phyloP scores from a whole-genome alignment of 495 filamentous ascomycete species.

The Penicillium paxilli region DNA sequence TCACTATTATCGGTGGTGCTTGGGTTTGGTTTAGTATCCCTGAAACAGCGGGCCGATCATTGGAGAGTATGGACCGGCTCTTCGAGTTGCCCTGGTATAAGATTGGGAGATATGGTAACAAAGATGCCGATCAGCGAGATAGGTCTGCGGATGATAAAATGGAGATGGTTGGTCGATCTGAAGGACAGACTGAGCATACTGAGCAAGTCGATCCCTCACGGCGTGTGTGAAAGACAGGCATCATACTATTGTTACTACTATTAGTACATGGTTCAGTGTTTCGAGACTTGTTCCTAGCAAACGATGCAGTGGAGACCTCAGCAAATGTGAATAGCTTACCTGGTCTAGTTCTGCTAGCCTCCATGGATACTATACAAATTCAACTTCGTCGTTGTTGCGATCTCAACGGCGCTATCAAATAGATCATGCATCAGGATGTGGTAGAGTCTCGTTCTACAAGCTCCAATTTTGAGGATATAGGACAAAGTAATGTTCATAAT shows the following conservation, averaged over 20 bases:
- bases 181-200: not conserved
- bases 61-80: conserved; percentile 60
- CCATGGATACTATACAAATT: too few relatives aligned
- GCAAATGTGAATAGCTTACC: too few relatives aligned
- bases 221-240: not conserved
- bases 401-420: too few relatives aligned
- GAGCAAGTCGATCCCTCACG: not conserved
- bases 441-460: too few relatives aligned
- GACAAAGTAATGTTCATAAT: not conserved
- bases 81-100: conserved; percentile 65
- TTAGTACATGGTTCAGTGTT: too few relatives aligned
- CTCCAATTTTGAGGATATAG: too few relatives aligned
- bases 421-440: too few relatives aligned
- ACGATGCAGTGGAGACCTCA: not conserved
- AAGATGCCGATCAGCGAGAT: conserved; percentile 50
- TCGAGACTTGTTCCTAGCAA: not conserved
- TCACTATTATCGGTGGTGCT: conserved; percentile 53
- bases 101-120: conserved; percentile 55
- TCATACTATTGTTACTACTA: not conserved
- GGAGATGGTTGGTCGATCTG: conserved; percentile 9
- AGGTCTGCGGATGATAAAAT: conserved; percentile 21
- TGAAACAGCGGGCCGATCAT: conserved; percentile 34
- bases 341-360: too few relatives aligned
- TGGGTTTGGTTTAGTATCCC: conserved; percentile 56
- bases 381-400: too few relatives aligned